Evolutionary conservation across 495 filamentous ascomycete species (phyloP), one percentile per base, ranked within the genome.

Genomic region (Penicillium robsamsonii): DNA sequence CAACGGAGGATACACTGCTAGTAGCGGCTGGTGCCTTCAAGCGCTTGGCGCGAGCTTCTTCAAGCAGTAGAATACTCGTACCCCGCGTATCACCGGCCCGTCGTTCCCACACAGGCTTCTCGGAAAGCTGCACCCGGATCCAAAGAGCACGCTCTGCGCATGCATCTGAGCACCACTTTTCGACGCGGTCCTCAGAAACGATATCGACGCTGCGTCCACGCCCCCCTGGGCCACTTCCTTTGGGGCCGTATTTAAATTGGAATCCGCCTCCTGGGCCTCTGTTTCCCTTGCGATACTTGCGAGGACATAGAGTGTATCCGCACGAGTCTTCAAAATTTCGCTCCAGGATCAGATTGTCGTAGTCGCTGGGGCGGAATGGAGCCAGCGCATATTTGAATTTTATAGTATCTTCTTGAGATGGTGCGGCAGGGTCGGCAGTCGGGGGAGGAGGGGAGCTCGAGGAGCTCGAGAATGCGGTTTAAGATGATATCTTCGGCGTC

Each of bases 141-240:
- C 89, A 95, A 60, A 96, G 74, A 17, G 89, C 91, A 37, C 87
- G 79, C 59, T 84, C 79, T 1, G 86, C 88, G 77, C 94, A 98
- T 17, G 75, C 76, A 43, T 88, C 81, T 1, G 85, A 88, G 67
- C 94, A 98, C 90, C 95, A 98, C 65, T 87, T 86, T 71, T 95
- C 91, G 10, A 93, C 61, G 61, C 87, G 81, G 50, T 84, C 81
- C 9, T 75, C 80, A n/a, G 81, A 77, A 11, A 87, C 83, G 40
- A 87, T 81, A 22, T 81, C 79, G 69, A 83, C 74, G 50, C 79
- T 73, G 35, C 73, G 65, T 42, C 79, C 73, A 4, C 72, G 70
- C 20, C 79, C 77, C 61, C 70, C 76, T 49, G 82, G 70, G 58
- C 79, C 81, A 57, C 77, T 78, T 24, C 82, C 76, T 56, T 74